Evolutionary conservation across 768 basidiomycete species (phyloP).

Genomic region (Lactifluus subvellereus): DNA sequence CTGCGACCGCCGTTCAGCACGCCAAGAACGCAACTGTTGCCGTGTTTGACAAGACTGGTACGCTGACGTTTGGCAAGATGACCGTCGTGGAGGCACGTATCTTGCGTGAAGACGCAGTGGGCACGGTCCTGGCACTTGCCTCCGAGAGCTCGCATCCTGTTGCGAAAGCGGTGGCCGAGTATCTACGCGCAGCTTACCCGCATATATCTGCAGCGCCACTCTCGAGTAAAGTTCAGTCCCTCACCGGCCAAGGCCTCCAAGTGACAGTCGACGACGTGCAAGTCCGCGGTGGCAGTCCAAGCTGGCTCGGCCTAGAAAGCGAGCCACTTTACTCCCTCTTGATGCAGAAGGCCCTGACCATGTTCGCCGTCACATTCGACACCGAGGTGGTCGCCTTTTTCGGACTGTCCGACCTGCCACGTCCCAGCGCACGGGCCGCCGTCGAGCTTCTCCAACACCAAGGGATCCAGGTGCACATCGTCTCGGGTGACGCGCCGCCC

Average conservation of each 20-base stretch:
- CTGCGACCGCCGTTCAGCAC: slow-evolving; percentile 12
- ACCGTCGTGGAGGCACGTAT: slow-evolving; percentile 35
- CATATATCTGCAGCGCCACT: slow-evolving; percentile 11
- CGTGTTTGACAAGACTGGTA: slow-evolving; percentile 60
- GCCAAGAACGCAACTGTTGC: slow-evolving; percentile 37
- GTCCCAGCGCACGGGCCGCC: slow-evolving; percentile 37
- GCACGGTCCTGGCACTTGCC: slow-evolving; percentile 30
- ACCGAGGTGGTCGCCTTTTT: slow-evolving; percentile 32
- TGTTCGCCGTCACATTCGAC: slow-evolving; percentile 37
- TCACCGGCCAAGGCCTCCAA: slow-evolving; percentile 36
- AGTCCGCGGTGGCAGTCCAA: slow-evolving; percentile 36
- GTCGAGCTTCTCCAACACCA: slow-evolving; percentile 33
- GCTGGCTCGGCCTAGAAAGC: slow-evolving; percentile 31
- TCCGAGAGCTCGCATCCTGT: slow-evolving; percentile 35
- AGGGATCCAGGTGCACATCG: slow-evolving; percentile 40
- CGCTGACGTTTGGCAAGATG: slow-evolving; percentile 42
- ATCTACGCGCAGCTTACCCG: slow-evolving; percentile 26
- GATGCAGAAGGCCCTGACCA: slow-evolving; percentile 38
- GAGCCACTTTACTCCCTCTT: slow-evolving; percentile 31
- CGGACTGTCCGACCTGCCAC: slow-evolving; percentile 41
- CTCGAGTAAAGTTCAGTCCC: slow-evolving; percentile 25
- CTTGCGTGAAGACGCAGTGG: slow-evolving; percentile 27
- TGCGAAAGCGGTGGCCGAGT: slow-evolving; percentile 31
- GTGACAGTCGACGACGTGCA: slow-evolving; percentile 31
- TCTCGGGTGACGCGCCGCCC: slow-evolving; percentile 44